These are phyloP conservation scores for Dissophora ornata DNA, from an alignment of 192 early-diverging fungal species.

Conservation along the genomic window DNA sequence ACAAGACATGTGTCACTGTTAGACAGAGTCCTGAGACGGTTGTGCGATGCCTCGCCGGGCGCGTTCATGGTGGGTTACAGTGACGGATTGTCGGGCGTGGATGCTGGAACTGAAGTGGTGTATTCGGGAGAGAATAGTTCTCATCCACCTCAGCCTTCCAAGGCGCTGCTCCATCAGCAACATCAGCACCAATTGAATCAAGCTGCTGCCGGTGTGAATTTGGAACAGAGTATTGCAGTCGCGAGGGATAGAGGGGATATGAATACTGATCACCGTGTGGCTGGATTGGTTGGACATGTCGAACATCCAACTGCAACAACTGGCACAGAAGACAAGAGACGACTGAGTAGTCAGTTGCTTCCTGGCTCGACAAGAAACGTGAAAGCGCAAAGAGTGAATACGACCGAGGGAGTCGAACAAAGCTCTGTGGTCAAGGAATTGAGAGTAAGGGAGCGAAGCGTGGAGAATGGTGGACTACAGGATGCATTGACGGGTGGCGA, in stretches of 20 bases:
- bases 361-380: neutral
- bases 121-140: slow-evolving; percentile 36
- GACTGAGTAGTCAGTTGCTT: neutral
- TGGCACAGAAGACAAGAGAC: neutral
- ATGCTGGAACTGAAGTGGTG: slow-evolving; percentile 30
- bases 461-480: neutral
- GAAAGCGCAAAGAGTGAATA: neutral
- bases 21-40: slow-evolving; percentile 29
- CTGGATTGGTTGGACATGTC: slow-evolving; percentile 28
- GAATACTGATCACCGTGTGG: slow-evolving; percentile 14
- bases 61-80: slow-evolving; percentile 41
- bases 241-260: slow-evolving; percentile 12
- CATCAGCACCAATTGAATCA: neutral
- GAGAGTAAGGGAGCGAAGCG: no score
- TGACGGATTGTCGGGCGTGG: slow-evolving; percentile 38
- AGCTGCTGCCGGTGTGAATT: neutral
- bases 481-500: neutral
- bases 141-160: neutral
- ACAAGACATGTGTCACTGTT: slow-evolving; percentile 23
- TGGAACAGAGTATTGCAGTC: slow-evolving; percentile 24
- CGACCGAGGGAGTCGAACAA: no score
- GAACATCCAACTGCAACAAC: slow-evolving; percentile 9
- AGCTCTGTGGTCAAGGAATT: no score
- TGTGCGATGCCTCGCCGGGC: slow-evolving; percentile 40
- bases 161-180: slow-evolving; percentile 1